These are phyloP conservation scores for Tylopilus rubrobrunneus DNA, from an alignment of 768 basidiomycete species.

Conservation along the genomic window DNA sequence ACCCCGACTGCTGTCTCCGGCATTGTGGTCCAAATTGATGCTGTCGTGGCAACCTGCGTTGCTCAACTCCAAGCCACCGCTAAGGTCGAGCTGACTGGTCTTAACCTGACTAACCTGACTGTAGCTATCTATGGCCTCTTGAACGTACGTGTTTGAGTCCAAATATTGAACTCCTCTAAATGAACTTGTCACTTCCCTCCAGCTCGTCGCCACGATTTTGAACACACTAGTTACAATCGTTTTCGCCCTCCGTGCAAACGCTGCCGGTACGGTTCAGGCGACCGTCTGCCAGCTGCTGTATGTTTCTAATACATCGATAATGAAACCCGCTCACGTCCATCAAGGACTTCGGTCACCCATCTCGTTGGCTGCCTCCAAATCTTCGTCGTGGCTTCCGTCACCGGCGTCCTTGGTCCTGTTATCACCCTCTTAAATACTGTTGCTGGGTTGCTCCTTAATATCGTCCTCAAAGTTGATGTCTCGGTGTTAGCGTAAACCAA, in stretches of 20 bases:
- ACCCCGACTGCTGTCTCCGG: constrained; percentile 4
- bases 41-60: constrained; percentile 6
- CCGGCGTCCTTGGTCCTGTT: constrained; percentile 9
- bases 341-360: neutral
- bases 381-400: constrained; percentile 1
- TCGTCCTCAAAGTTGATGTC: neutral
- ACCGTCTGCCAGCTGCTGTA: constrained; percentile 13
- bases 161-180: too few relatives aligned
- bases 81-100: constrained; percentile 3
- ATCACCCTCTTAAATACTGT: neutral
- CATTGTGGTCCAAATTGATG: constrained; percentile 12
- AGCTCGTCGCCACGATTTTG: constrained; percentile 8
- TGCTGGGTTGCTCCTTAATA: neutral
- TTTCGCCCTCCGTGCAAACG: neutral
- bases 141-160: neutral
- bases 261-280: constrained; percentile 1
- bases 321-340: neutral
- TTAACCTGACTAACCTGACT: constrained; percentile 7
- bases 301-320: neutral
- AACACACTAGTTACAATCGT: constrained; percentile 6
- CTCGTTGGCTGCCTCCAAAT: constrained; percentile 14
- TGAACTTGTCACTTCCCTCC: neutral
- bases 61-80: constrained; percentile 6
- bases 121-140: constrained; percentile 4
- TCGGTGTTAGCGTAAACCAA: constrained; percentile 1